Percentiles rank a stretch among this genome's conserved stretches.
phyloP scores from a whole-genome alignment of 2,329 filamentous ascomycete genomes.

The Rasamsonia emersonii region DNA sequence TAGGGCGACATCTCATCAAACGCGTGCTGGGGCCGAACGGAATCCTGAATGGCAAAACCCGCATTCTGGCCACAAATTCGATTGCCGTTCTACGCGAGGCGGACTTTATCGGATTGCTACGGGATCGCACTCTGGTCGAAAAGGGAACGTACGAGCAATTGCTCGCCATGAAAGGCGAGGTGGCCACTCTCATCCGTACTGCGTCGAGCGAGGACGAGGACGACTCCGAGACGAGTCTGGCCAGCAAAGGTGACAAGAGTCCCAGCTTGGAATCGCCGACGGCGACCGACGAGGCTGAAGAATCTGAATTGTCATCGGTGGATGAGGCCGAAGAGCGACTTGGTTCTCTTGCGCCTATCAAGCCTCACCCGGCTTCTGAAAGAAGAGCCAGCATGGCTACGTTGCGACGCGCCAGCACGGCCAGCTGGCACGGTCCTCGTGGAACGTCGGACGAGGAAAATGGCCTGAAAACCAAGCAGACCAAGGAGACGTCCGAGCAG shows the following conservation, averaged over 20 bases:
- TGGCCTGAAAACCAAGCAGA: slow-evolving; percentile 66
- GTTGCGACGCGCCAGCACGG: slow-evolving; percentile 80
- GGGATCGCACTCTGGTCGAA: slow-evolving; percentile 75
- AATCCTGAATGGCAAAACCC: slow-evolving; percentile 74
- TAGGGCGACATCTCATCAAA: slow-evolving; percentile 89
- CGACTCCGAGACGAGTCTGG: slow-evolving; percentile 44
- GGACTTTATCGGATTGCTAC: slow-evolving; percentile 77
- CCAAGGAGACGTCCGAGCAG: slow-evolving; percentile 82
- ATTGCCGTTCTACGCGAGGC: slow-evolving; percentile 85
- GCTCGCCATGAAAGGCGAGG: slow-evolving; percentile 86
- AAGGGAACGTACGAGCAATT: slow-evolving; percentile 85
- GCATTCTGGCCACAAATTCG: slow-evolving; percentile 89
- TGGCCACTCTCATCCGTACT: slow-evolving; percentile 74
- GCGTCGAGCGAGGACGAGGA: slow-evolving; percentile 41
- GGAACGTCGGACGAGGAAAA: slow-evolving; percentile 73
- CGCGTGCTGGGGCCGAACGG: slow-evolving; percentile 83
- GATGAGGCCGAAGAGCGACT: slow-evolving; percentile 61
- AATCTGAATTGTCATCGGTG: slow-evolving; percentile 44
- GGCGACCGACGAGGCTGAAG: slow-evolving; percentile 41
- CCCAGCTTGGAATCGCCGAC: slow-evolving; percentile 55
- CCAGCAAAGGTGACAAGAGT: slow-evolving; percentile 52
- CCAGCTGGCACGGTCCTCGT: slow-evolving; percentile 77
- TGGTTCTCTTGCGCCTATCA: slow-evolving; percentile 69
- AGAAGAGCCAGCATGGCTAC: slow-evolving; percentile 64
- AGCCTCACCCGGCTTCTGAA: slow-evolving; percentile 49